A percentile compares a stretch with the other conserved stretches of the same genome.
Evolutionary conservation across 352 stramenopile genomes (phyloP).

Genomic region (Phytophthora citricola): DNA sequence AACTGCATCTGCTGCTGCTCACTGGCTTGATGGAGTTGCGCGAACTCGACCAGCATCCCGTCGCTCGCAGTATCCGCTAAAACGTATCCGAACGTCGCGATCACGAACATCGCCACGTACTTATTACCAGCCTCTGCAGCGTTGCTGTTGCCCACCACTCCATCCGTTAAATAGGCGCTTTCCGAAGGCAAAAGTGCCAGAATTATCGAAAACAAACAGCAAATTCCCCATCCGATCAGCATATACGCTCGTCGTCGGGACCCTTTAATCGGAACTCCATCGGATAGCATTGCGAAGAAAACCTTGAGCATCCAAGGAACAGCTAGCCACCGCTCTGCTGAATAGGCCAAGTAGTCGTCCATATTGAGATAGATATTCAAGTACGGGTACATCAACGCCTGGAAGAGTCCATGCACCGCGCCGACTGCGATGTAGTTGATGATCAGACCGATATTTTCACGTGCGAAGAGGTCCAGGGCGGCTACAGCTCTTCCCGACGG

Average conservation of each 20-base stretch:
- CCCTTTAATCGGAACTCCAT: constrained; percentile 55
- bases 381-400: constrained; percentile 67
- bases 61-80: constrained; percentile 53
- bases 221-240: constrained; percentile 56
- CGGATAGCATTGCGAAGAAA: constrained; percentile 52
- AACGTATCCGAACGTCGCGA: constrained; percentile 58
- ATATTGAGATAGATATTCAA: constrained; percentile 82
- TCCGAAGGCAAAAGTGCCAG: constrained; percentile 40
- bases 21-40: constrained; percentile 33
- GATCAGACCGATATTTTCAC: constrained; percentile 51
- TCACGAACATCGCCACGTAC: constrained; percentile 60
- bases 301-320: constrained; percentile 72
- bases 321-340: constrained; percentile 59
- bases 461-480: constrained; percentile 44
- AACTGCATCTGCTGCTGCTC: constrained; percentile 36
- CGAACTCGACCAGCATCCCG: constrained; percentile 55
- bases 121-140: constrained; percentile 41
- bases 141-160: constrained; percentile 44
- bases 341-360: constrained; percentile 63
- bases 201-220: constrained; percentile 53
- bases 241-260: constrained; percentile 59
- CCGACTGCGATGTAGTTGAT: constrained; percentile 66
- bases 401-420: constrained; percentile 58
- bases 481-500: constrained; percentile 33
- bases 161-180: constrained; percentile 47